Evolutionary conservation across 169 alveolate genomes (phyloP), one percentile per base, ranked within the genome.

Genomic region (Cryptosporidium xiaoi): DNA sequence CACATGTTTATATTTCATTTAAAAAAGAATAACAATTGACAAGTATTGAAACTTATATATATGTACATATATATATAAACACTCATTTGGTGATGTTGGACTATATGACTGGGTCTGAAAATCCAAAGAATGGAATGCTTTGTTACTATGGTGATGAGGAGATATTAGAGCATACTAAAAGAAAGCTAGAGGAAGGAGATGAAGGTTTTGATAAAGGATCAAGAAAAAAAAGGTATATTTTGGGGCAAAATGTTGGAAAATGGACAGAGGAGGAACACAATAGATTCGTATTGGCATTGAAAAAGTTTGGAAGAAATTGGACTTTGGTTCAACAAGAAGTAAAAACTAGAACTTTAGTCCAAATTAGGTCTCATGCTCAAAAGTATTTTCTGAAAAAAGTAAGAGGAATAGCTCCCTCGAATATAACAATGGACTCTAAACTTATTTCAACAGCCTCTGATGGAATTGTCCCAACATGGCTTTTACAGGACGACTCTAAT

Each of bases 321-420:
- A 92, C 90, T 50, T 68, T 91, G 44, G 90, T 93, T 6, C 92
- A 84, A 66, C 90, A 91, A 53, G 64, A 68, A 40, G 93, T 93
- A 24, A 84, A 69, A 33, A 92, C 95, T n/a, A 66, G 96, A 48
- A 83, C 95, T 5, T 64, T 90, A 13, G 90, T 84, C 29, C 95
- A 93, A 66, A 92, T 93, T 6, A 67, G 96, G 46, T 93, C 96
- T 15, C 96, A 93, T 71, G 96, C 96, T 16, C 94, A 93, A 66
- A 93, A 93, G 68, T 92, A 90, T 87, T 92, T 90, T 83, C 83
- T 82, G 8, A 92, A 90, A 46, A 77, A 77, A 48, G 87, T 77
- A 20, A 33, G 87, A 24, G 87, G 87, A 10, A 77, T 77, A 29
- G 71, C 87, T 33, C 87, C 87, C 0, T 77, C 87, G 5, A 77